Evolutionary conservation across 2,329 filamentous ascomycete genomes (phyloP), one percentile per base, ranked within the genome.

Genomic region (Chaetomium strumarium): DNA sequence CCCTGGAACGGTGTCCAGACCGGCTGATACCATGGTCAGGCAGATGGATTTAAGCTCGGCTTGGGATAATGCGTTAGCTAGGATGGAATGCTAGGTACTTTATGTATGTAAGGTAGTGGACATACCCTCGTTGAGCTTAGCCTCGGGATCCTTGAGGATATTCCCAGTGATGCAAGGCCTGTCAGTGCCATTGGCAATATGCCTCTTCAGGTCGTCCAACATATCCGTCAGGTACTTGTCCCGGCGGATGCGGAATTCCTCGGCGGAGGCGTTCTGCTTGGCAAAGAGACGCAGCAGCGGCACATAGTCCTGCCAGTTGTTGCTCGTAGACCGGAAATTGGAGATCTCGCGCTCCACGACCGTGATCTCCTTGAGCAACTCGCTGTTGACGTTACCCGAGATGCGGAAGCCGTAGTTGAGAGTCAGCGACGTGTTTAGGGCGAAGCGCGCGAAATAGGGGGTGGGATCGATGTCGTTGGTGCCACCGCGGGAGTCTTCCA

Each of bases 221-320:
- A 92, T 68, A 58, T 86, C 84, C 0, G 83, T 81, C 38, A 72
- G 81, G 74, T 72, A 89, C 47, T 76, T 79, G 58, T 90, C 86
- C 47, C 88, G 75, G 17, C 88, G 76, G n/a, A 72, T 71, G 36
- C 86, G 79, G 68, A 84, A 88, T 55, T 83, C 79, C 8, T 77
- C 70, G 0, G 87, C 85, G 45, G 81, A 77, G 2, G 74, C 73
- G 61, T 81, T 89, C 57, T 77, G 77, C 31, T 75, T 80, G 2
- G 83, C 78, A 58, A 81, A 77, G 2, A 90, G 66, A 29, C 88
- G 77, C 55, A 93, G 66, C 5, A 91, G 62, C 0, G 88, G 87
- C n/a, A 93, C 80, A 60, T 92, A 92, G 63, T 93, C 88, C 63
- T 89, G 85, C 81, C 86, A 88, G 66, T 92, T 92, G 64, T 90